These are phyloP conservation scores for Microsporum ferrugineum DNA, from an alignment of 2,329 filamentous ascomycete species.

Conservation along the genomic window DNA sequence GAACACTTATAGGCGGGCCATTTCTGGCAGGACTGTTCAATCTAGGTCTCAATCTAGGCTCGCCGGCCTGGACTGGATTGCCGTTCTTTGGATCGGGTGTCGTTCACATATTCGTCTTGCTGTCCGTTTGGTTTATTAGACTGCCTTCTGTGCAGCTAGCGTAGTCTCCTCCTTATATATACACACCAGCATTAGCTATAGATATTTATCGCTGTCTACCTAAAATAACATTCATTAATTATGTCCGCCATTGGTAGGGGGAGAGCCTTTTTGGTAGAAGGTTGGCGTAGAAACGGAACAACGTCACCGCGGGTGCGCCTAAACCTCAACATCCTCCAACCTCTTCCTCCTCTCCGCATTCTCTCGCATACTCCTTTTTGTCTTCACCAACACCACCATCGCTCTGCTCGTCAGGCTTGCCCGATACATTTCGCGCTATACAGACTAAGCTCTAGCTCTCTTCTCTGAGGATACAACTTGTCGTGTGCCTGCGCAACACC, in stretches of 20 bases:
- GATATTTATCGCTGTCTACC: not conserved
- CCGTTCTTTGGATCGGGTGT: slow-evolving; percentile 35
- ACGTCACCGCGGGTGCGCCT: slow-evolving; percentile 3
- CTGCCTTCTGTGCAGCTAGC: slow-evolving; percentile 5
- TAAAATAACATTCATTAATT: not conserved
- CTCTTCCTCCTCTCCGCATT: not conserved
- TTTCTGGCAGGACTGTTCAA: slow-evolving; percentile 38
- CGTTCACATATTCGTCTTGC: slow-evolving; percentile 19
- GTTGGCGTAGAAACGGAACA: not conserved
- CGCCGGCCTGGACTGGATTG: slow-evolving; percentile 36
- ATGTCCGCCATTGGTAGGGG: not conserved
- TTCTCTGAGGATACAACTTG: not conserved
- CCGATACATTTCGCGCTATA: not conserved
- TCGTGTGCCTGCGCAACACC: not conserved
- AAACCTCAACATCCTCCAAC: not conserved
- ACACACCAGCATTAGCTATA: not conserved
- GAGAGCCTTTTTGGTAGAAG: not conserved
- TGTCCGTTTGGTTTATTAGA: slow-evolving; percentile 10
- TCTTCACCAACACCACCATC: not conserved
- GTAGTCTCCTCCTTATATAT: not conserved
- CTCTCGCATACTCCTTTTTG: not conserved
- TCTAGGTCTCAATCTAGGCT: slow-evolving; percentile 36
- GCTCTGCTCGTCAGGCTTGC: not conserved
- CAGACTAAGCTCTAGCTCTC: not conserved
- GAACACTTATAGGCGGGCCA: slow-evolving; percentile 38